phyloP scores from a whole-genome alignment of 1,139 yeast genomes.

The Pichia sp. region DNA sequence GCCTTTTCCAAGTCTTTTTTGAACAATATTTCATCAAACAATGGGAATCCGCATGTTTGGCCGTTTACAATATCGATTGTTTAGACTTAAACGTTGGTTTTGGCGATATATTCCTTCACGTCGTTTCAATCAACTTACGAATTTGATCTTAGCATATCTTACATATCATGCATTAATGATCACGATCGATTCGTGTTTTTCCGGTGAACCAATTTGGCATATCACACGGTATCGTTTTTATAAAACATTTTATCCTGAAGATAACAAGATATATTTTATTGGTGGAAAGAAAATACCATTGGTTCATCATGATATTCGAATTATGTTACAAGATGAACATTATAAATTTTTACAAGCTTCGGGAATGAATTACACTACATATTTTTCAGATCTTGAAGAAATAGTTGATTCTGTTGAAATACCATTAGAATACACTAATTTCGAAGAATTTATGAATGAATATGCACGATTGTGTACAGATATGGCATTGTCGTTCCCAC shows the following conservation, averaged over 20 bases:
- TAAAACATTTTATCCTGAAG: background rate
- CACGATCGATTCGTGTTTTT: background rate
- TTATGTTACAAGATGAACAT: constrained; percentile 14
- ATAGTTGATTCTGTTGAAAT: background rate
- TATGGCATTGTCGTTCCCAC: constrained; percentile 14
- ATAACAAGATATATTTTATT: background rate
- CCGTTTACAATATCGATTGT: background rate
- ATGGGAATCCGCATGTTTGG: too few species aligned
- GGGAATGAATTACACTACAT: constrained; percentile 4
- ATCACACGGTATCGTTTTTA: constrained; percentile 11
- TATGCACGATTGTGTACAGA: constrained; percentile 13
- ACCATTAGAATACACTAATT: background rate
- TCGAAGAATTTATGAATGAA: constrained; percentile 16
- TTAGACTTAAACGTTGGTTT: background rate
- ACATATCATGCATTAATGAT: constrained; percentile 4
- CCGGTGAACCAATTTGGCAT: constrained; percentile 14
- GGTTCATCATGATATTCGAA: constrained; percentile 8
- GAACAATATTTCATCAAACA: too few species aligned
- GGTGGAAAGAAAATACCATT: background rate
- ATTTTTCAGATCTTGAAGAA: constrained; percentile 6
- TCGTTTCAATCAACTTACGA: background rate
- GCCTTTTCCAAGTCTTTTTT: too few species aligned
- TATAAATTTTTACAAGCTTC: constrained; percentile 12
- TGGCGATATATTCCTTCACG: background rate
- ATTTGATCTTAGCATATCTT: constrained; percentile 1